Conservation (phyloP, 768 basidiomycete genomes). For the Pleurotus ostreatus region DNA sequence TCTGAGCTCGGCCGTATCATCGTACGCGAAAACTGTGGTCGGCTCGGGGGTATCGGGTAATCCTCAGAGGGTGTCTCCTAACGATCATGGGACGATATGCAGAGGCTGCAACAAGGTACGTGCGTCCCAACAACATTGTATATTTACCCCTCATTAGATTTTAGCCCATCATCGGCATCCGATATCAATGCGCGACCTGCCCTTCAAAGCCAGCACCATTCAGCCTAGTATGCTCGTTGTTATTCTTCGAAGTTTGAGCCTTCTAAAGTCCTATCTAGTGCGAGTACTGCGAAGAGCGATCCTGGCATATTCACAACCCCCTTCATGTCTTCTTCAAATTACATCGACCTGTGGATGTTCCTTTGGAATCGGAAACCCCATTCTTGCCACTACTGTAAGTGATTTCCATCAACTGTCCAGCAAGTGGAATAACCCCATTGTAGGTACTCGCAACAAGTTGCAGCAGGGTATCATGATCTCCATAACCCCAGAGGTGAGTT, state of each 20-base stretch:
- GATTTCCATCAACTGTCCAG: slow-evolving; percentile 9
- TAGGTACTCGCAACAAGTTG: slow-evolving; percentile 65
- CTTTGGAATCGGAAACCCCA: slow-evolving; percentile 37
- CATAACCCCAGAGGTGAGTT: slow-evolving; percentile 55
- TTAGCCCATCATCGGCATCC: slow-evolving; percentile 69
- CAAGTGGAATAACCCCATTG: background rate
- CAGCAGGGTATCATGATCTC: slow-evolving; percentile 30
- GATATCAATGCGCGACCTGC: slow-evolving; percentile 91
- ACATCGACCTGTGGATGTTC: slow-evolving; percentile 68
- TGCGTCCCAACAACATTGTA: background rate
- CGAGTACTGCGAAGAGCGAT: slow-evolving; percentile 66
- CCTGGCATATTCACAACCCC: slow-evolving; percentile 78
- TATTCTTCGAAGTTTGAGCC: background rate
- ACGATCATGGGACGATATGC: slow-evolving; percentile 60
- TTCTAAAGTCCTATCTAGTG: slow-evolving; percentile 47
- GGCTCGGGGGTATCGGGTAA: slow-evolving; percentile 36
- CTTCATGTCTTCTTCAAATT: slow-evolving; percentile 88
- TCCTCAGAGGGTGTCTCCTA: slow-evolving; percentile 26
- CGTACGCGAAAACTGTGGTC: slow-evolving; percentile 67
- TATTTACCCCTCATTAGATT: background rate
- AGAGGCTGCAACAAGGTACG: slow-evolving; percentile 57
- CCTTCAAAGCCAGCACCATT: slow-evolving; percentile 67
- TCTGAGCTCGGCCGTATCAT: slow-evolving; percentile 55
- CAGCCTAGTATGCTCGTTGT: slow-evolving; percentile 59
- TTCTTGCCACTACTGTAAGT: slow-evolving; percentile 69